Conservation (phyloP, 352 stramenopile genomes). For the Phytophthora macrochlamydospora region DNA sequence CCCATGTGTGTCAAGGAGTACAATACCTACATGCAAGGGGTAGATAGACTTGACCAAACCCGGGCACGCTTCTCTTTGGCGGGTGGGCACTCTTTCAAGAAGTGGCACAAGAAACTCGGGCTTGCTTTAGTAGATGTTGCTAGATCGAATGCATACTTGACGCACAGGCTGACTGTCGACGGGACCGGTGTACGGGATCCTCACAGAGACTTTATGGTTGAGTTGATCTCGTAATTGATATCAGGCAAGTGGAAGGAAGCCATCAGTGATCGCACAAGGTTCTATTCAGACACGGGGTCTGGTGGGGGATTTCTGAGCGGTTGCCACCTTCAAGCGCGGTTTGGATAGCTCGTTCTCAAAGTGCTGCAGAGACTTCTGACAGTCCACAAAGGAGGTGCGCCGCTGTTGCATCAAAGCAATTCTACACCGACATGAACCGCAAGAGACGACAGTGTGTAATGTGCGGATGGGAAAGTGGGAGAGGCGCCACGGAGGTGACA, state of each 20-base stretch:
- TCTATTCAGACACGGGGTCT: neutral
- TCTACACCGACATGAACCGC: neutral
- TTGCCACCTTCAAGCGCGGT: neutral
- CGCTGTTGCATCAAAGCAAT: neutral
- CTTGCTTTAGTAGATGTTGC: neutral
- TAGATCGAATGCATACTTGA: conserved; percentile 23
- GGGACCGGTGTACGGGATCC: neutral
- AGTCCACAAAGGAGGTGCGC: conserved; percentile 5
- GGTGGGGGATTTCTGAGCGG: neutral
- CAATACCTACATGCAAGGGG: conserved; percentile 40
- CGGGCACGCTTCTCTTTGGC: conserved; percentile 24
- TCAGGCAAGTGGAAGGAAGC: conserved; percentile 16
- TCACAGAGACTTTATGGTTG: neutral
- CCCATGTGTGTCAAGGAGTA: conserved; percentile 34
- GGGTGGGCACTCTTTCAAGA: conserved; percentile 37
- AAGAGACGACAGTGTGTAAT: conserved; percentile 18
- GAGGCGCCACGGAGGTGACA: no score
- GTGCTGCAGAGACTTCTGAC: neutral
- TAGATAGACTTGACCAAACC: conserved; percentile 22
- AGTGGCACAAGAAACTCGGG: conserved; percentile 36
- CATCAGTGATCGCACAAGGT: conserved; percentile 5
- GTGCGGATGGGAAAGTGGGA: conserved; percentile 10
- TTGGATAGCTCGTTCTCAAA: conserved; percentile 1
- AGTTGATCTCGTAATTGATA: conserved; percentile 10
- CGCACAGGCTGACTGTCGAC: conserved; percentile 2